Evolutionary conservation across 116 monocot species (phyloP).

Genomic region (Trichopus zeylanicus): DNA sequence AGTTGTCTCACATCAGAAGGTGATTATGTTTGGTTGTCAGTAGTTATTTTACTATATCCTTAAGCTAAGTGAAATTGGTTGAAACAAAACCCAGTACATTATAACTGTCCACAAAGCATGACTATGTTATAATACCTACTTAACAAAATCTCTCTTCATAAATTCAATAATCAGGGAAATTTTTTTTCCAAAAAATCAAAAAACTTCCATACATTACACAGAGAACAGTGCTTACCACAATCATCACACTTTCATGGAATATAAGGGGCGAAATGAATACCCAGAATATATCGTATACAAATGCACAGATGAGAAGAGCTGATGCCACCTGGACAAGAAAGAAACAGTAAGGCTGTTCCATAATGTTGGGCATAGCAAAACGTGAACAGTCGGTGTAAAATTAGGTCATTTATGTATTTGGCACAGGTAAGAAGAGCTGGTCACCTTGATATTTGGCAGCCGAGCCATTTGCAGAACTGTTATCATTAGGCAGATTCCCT

Average conservation of each 20-base stretch:
- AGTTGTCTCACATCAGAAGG: too few species aligned
- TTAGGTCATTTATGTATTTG: background rate
- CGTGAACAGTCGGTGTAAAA: background rate
- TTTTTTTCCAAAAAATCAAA: background rate
- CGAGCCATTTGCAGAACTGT: conserved; percentile 85
- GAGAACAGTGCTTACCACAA: conserved; percentile 48
- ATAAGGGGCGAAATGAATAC: conserved; percentile 95
- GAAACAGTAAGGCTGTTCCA: conserved; percentile 6
- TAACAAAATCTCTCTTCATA: too few species aligned
- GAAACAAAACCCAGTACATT: too few species aligned
- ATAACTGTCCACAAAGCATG: too few species aligned
- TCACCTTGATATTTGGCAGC: conserved; percentile 88
- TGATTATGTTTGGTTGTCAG: too few species aligned
- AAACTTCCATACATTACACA: background rate
- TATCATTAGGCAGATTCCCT: conserved; percentile 97
- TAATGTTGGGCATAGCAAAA: background rate
- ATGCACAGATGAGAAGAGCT: conserved; percentile 82
- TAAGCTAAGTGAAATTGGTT: too few species aligned
- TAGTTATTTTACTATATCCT: too few species aligned
- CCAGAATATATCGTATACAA: conserved; percentile 96
- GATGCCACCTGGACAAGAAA: conserved; percentile 71
- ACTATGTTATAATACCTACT: too few species aligned
- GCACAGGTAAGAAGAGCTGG: too few species aligned
- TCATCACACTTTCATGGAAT: conserved; percentile 95
- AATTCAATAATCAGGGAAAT: background rate